Percentiles rank a stretch among this genome's conserved stretches.
These are phyloP conservation scores for Ogataea paradorogensis DNA, from an alignment of 805 yeast genomes.

Conservation along the genomic window DNA sequence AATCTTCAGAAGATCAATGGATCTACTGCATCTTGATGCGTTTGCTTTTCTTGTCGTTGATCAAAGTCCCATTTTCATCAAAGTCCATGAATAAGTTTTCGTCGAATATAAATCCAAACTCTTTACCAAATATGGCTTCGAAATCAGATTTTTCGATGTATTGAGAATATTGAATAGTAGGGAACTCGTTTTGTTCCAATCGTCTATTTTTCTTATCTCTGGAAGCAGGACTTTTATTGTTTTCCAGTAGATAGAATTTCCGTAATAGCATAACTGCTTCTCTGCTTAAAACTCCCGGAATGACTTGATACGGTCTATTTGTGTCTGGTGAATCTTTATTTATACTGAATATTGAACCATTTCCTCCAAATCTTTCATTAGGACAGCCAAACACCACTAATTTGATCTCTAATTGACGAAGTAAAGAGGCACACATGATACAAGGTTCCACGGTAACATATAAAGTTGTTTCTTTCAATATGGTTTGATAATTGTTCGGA, in stretches of 20 bases:
- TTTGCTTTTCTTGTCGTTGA: slow-evolving; percentile 7
- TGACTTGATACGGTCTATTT: slow-evolving; percentile 45
- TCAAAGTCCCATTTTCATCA: slow-evolving; percentile 15
- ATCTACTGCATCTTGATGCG: slow-evolving; percentile 8
- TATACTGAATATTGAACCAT: slow-evolving; percentile 76
- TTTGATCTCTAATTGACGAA: slow-evolving; percentile 73
- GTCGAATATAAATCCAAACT: slow-evolving; percentile 26
- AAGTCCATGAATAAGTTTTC: slow-evolving; percentile 27
- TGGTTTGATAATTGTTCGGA: slow-evolving; percentile 25
- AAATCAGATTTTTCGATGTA: slow-evolving; percentile 56
- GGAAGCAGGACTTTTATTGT: slow-evolving; percentile 80
- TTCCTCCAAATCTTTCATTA: slow-evolving; percentile 95
- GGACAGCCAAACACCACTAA: slow-evolving; percentile 88
- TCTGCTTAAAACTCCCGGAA: slow-evolving; percentile 75
- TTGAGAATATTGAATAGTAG: slow-evolving; percentile 52
- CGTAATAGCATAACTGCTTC: slow-evolving; percentile 83
- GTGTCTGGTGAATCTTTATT: slow-evolving; percentile 41
- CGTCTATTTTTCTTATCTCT: slow-evolving; percentile 67
- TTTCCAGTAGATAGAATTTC: slow-evolving; percentile 81
- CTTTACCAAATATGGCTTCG: slow-evolving; percentile 45
- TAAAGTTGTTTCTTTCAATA: slow-evolving; percentile 58
- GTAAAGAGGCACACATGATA: slow-evolving; percentile 93
- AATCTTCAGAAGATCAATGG: slow-evolving; percentile 19
- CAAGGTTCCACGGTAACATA: slow-evolving; percentile 98
- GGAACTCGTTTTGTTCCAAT: slow-evolving; percentile 55